Percentiles rank a stretch among this genome's conserved stretches.
phyloP scores from a whole-genome alignment of 2,329 filamentous ascomycete genomes.

The Trichoderma citrinoviride region DNA sequence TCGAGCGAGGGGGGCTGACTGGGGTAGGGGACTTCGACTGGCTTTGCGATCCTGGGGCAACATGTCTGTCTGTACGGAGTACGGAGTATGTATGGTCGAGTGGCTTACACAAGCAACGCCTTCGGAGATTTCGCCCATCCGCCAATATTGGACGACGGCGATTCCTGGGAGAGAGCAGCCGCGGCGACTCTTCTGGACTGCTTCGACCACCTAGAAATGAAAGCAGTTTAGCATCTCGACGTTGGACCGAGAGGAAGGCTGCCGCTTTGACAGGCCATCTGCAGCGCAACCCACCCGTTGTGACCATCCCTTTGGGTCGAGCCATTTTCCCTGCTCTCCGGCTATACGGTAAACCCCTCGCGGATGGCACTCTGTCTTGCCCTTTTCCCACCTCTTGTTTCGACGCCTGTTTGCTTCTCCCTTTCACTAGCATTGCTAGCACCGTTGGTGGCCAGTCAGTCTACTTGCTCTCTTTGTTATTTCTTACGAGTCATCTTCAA shows the following conservation, averaged over 20 bases:
- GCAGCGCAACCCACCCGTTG: constrained; percentile 13
- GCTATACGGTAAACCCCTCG: background rate
- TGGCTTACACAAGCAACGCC: background rate
- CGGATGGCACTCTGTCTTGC: background rate
- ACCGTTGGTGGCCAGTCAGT: background rate
- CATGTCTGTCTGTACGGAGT: background rate
- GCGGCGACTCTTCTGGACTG: constrained; percentile 20
- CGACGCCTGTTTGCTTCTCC: background rate
- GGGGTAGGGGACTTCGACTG: background rate
- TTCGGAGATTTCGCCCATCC: background rate
- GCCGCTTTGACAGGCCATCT: background rate
- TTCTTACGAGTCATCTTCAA: constrained; percentile 11
- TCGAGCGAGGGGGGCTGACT: background rate
- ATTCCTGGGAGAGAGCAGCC: background rate
- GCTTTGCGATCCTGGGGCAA: background rate
- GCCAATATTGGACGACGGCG: background rate
- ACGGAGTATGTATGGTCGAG: background rate
- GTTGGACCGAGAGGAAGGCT: background rate
- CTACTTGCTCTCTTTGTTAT: background rate
- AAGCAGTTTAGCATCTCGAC: background rate
- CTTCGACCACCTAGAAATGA: background rate
- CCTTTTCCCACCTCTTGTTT: background rate
- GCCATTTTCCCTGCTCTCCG: background rate
- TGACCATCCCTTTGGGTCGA: background rate
- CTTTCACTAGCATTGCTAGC: background rate